phyloP scores from a whole-genome alignment of 75 land plant species.

The Picea sitchensis region DNA sequence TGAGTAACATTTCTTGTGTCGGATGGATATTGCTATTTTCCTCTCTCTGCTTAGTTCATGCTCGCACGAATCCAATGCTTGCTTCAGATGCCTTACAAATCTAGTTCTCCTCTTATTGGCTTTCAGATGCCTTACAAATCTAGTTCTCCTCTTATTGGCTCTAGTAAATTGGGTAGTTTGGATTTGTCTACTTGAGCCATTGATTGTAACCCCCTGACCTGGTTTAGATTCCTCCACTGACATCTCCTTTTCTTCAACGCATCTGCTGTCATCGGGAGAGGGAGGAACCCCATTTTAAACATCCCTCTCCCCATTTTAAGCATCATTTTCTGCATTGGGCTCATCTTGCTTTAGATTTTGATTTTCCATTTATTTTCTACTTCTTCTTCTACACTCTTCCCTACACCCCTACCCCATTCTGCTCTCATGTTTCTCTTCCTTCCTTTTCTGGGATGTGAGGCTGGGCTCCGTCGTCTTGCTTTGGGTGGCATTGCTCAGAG shows the following conservation, averaged over 20 bases:
- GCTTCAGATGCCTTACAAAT: slow-evolving; percentile 48
- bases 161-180: slow-evolving; percentile 35
- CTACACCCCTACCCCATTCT: neutral
- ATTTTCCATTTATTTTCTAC: neutral
- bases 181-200: neutral
- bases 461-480: neutral
- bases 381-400: slow-evolving; percentile 1
- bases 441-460: slow-evolving; percentile 9
- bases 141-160: slow-evolving; percentile 66
- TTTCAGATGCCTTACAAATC: slow-evolving; percentile 53
- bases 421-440: slow-evolving; percentile 6
- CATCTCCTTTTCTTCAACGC: neutral
- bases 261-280: neutral
- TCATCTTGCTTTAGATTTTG: slow-evolving; percentile 1
- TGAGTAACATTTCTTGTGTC: neutral
- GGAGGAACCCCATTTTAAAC: neutral
- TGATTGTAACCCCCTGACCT: neutral
- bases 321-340: neutral
- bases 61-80: neutral
- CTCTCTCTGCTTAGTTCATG: slow-evolving; percentile 4
- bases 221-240: neutral
- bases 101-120: slow-evolving; percentile 60
- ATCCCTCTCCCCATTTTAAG: neutral
- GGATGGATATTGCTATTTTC: neutral
- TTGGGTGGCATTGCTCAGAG: neutral